Evolutionary conservation across 768 basidiomycete genomes (phyloP), one percentile per base, ranked within the genome.

Genomic region (Mycena floridula): DNA sequence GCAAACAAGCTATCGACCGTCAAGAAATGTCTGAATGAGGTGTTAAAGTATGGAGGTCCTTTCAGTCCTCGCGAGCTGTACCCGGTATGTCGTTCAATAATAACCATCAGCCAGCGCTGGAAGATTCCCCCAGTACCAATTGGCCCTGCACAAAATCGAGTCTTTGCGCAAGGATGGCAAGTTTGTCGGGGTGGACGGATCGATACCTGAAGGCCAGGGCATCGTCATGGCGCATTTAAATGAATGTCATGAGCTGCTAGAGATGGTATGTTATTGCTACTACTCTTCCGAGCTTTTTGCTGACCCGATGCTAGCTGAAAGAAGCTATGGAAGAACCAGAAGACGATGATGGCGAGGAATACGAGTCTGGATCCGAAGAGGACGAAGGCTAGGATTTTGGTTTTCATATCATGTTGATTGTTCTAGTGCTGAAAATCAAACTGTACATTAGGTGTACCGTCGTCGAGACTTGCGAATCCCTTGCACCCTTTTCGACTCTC

Each of bases 1-100:
- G 92, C 94, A 5, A 97, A 97, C 68, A 97, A 97, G 57, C 67
- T 97, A 2, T 91, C 90, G 13, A 97, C 94, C 0, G 89, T 97
- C 50, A 96, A 95, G 72, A 95, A 95, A 59, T 95, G 93, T 56
- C 70, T 97, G 44, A 95, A 95, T 56, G 94, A 97, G 65, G 94
- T 97, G 2, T 72, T 88, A 48, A 96, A 95, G 59, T 93, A 92
- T 54, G 94, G 94, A 13, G 94, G 93, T 12, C 89, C 92, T 1
- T 95, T 94, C 58, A 89, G 77, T 51, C 81, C 93, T 16, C 81
- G 91, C 30, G 94, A 97, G 60, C 71, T 97, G 25, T 96, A 96
- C 67, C 94, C 94, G 16, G 90, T 93, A 59, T 49, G 87, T 22
- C 44, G 26, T 15, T 23, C 36, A 6, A 11, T 37, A 37, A 42